A percentile compares a stretch with the other conserved stretches of the same genome.
These are phyloP conservation scores for Ustilago shanxiensis DNA, from an alignment of 1,284 basidiomycete genomes.

Conservation along the genomic window DNA sequence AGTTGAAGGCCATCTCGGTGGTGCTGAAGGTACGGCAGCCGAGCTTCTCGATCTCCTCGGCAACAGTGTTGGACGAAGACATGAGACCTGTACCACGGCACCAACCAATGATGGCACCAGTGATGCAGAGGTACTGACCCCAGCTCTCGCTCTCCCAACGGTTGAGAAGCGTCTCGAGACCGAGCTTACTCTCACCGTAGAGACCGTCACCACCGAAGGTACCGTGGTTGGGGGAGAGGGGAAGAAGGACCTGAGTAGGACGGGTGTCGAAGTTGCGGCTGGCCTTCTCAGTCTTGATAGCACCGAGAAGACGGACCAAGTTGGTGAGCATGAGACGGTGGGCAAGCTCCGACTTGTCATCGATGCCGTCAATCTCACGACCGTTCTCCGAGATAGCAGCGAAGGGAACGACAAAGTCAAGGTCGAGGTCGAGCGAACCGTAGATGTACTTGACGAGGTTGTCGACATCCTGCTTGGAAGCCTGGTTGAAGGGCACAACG, in stretches of 20 bases:
- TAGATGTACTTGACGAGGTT: slow-evolving; percentile 95
- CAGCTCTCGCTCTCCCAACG: slow-evolving; percentile 94
- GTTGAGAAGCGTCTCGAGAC: slow-evolving; percentile 96
- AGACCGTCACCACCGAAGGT: slow-evolving; percentile 97
- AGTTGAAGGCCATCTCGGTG: slow-evolving; percentile 99
- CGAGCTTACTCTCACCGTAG: slow-evolving; percentile 98
- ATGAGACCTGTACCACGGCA: slow-evolving; percentile 91
- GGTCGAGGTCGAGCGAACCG: slow-evolving; percentile 89
- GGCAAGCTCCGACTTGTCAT: slow-evolving; percentile 96
- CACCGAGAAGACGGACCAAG: slow-evolving; percentile 91
- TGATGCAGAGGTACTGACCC: slow-evolving; percentile 98
- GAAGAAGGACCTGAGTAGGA: slow-evolving; percentile 96
- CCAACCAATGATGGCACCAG: slow-evolving; percentile 96
- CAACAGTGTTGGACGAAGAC: slow-evolving; percentile 93
- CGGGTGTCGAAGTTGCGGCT: slow-evolving; percentile 94
- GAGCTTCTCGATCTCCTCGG: slow-evolving; percentile 91
- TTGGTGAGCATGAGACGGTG: slow-evolving; percentile 87
- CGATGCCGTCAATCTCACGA: slow-evolving; percentile 94
- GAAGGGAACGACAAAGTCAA: slow-evolving; percentile 98
- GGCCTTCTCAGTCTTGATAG: slow-evolving; percentile 97
- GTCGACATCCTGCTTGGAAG: slow-evolving; percentile 96
- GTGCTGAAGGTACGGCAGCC: slow-evolving; percentile 98
- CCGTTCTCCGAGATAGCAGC: slow-evolving; percentile 98
- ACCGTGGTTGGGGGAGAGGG: slow-evolving; percentile 97
- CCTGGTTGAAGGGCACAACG: slow-evolving; percentile 98